Conservation (phyloP, 192 early-diverging fungal genomes). For the Coemansia sp. region DNA sequence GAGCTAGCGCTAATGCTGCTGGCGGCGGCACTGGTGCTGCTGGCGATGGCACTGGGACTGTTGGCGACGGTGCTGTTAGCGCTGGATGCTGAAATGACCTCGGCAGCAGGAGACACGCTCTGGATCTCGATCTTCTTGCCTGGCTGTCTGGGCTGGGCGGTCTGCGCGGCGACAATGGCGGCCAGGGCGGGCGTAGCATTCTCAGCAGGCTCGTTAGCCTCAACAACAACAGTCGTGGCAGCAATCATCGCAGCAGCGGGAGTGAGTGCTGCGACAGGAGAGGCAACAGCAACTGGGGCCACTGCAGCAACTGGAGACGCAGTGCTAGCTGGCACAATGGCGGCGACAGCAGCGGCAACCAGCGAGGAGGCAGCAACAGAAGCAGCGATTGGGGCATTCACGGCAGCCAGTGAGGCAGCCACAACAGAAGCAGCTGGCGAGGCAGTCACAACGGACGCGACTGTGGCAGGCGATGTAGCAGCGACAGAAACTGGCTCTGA, state of each 20-base stretch:
- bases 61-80: neutral
- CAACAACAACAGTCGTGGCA: neutral
- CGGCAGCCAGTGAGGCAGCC: neutral
- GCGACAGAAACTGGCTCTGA: neutral
- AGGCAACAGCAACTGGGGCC: neutral
- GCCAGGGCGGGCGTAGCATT: conserved; percentile 14
- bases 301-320: neutral
- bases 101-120: neutral
- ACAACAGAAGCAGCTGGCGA: neutral
- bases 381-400: neutral
- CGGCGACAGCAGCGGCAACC: neutral
- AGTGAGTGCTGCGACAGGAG: neutral
- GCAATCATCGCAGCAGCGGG: neutral
- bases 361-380: neutral
- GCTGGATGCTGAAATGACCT: neutral
- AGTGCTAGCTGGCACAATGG: neutral
- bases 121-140: conserved; percentile 5
- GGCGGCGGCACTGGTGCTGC: neutral
- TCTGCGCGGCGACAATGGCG: conserved; percentile 41
- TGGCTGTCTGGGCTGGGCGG: conserved; percentile 10
- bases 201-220: neutral
- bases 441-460: neutral
- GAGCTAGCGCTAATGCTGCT: neutral
- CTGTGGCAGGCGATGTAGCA: conserved; percentile 1
- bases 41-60: neutral